phyloP scores from a whole-genome alignment of 306 rosid genomes.

The Corylus americana region DNA sequence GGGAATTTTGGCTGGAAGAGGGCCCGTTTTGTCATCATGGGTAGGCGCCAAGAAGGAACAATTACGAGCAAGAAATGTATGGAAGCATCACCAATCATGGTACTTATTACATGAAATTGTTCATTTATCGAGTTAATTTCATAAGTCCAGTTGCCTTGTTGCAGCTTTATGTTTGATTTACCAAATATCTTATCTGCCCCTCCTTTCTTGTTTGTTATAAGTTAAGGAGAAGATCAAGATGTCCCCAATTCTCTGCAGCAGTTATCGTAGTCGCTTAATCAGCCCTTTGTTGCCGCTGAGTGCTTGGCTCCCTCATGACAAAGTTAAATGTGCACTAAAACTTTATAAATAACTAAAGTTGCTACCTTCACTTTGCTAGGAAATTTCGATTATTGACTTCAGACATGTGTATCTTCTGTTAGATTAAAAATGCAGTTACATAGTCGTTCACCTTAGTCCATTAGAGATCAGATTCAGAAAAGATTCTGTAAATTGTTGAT shows the following conservation, averaged over 20 bases:
- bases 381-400: not conserved
- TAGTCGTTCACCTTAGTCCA: not conserved
- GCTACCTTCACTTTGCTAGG: not conserved
- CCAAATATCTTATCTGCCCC: not conserved
- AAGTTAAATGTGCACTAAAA: not conserved
- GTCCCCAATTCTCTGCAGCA: not conserved
- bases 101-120: slow-evolving; percentile 27
- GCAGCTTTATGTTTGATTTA: not conserved
- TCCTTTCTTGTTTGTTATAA: not conserved
- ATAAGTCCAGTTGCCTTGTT: slow-evolving; percentile 1
- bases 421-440: not conserved
- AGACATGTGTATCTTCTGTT: not conserved
- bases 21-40: slow-evolving; percentile 42
- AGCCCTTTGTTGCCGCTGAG: not conserved
- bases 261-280: not conserved
- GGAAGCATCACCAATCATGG: slow-evolving; percentile 48
- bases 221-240: not conserved
- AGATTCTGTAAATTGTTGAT: not conserved
- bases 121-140: not conserved
- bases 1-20: slow-evolving; percentile 20
- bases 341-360: not conserved
- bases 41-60: slow-evolving; percentile 58
- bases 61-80: slow-evolving; percentile 41
- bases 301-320: not conserved
- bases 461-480: not conserved